phyloP scores from a whole-genome alignment of 176 grass and related monocot genomes.

The Bromus sterilis region DNA sequence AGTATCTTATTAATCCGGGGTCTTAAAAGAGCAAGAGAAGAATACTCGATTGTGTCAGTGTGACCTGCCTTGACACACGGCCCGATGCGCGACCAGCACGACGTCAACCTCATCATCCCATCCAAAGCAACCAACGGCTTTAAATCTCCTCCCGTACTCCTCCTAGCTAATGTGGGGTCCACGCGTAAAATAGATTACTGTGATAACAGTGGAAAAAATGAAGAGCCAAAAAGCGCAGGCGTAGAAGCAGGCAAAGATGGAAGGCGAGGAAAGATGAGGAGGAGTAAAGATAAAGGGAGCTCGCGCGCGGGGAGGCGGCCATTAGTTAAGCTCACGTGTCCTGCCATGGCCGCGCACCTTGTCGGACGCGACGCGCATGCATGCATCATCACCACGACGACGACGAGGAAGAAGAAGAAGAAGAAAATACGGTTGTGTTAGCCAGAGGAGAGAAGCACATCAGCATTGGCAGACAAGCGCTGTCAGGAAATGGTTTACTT shows the following conservation, averaged over 20 bases:
- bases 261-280: background rate
- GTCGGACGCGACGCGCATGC: background rate
- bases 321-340: conserved; percentile 37
- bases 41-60: conserved; percentile 3
- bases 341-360: conserved; percentile 17
- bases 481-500: no score
- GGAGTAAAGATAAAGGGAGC: conserved; percentile 18
- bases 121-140: background rate
- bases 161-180: background rate
- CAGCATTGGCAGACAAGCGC: no score
- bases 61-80: background rate
- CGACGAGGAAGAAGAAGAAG: background rate
- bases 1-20: background rate
- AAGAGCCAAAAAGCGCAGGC: background rate
- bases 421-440: background rate
- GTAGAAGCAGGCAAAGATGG: background rate
- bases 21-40: conserved; percentile 26
- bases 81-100: background rate
- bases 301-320: background rate
- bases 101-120: conserved; percentile 11
- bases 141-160: background rate
- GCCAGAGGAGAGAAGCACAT: no score
- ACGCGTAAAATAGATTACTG: background rate
- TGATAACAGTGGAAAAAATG: no score
- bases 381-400: background rate